Conservation (phyloP, 257 asterid genomes). For the Solanum arcanum region DNA sequence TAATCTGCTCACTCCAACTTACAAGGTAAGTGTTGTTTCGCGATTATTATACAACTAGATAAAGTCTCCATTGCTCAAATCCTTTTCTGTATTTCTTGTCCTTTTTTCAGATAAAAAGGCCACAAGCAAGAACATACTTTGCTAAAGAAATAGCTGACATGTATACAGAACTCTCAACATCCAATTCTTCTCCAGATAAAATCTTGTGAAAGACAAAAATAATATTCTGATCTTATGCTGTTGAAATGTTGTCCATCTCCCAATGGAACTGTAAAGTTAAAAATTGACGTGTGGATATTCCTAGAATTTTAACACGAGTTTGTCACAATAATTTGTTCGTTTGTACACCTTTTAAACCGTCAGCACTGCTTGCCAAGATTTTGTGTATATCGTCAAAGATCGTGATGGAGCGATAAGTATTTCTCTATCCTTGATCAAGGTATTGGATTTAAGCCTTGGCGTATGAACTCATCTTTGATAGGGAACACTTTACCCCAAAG, state of each 20-base stretch:
- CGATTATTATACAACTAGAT: background rate
- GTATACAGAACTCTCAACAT: slow-evolving; percentile 44
- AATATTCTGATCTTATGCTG: background rate
- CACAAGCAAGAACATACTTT: slow-evolving; percentile 58
- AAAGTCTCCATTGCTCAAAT: background rate
- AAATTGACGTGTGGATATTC: background rate
- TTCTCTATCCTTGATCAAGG: too few relatives aligned
- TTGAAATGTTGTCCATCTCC: background rate
- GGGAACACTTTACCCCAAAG: too few relatives aligned
- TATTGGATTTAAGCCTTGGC: too few relatives aligned
- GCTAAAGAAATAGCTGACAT: slow-evolving; percentile 45
- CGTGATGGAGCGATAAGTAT: too few relatives aligned
- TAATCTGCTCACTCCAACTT: slow-evolving; percentile 70
- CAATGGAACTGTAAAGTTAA: background rate
- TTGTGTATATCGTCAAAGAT: too few relatives aligned
- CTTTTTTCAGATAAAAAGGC: slow-evolving; percentile 53
- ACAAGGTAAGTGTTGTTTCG: slow-evolving; percentile 30
- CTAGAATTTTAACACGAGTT: too few relatives aligned
- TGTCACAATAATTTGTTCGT: too few relatives aligned
- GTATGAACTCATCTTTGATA: too few relatives aligned
- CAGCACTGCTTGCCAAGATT: too few relatives aligned
- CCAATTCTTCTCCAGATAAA: slow-evolving; percentile 27
- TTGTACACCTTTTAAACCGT: too few relatives aligned
- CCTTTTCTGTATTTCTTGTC: background rate
- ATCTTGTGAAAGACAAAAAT: background rate